Base-by-base conservation (phyloP, 495 filamentous ascomycete species). In the Paragyromitra xinjiangensis region DNA sequence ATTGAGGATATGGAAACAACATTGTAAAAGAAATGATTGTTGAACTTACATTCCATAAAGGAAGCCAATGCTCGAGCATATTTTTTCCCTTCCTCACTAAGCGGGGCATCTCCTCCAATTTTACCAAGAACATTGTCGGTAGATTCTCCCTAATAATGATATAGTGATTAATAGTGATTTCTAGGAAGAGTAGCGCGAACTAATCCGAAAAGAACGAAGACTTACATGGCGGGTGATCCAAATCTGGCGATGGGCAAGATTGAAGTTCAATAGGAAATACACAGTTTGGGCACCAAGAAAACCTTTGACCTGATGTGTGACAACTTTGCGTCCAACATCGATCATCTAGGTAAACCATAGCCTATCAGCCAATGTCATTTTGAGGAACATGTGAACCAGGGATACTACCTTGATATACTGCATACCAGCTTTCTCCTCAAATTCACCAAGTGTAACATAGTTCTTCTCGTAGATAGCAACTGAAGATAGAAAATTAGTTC, bases 221-320 rank as follows among this genome's bases (percentile, higher is more conserved):
- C 69, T 91, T 42, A 95, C 95, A 80, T 99, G 95, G 34, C 95
- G 87, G 0, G 95, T 99, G 82, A 99, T 95, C 95, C 95, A 99
- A 68, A 99, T 98, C 82, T 97, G 94, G 39, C 95, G 87, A 0
- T 95, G 94, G 0, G 95, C 93, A 19, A 99, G 87, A 77, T 98
- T 98, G 87, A 99, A 99, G 70, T 97, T 98, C 6, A 95, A 89
- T 1, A 98, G 87, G 80, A 98, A 99, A 75, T 94, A 95, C 19
- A 93, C 92, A 53, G 95, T 93, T 69, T 96, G 93, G 34, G 91
- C 92, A 56, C 93, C 92, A 29, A 99, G 87, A 84, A 99, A 99
- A 1, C 95, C 95, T 71, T 91, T 89, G 72, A 97, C 91, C 77
- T 95, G 93, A 80, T 95, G 92, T 19, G 94, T 90, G 34, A 98